These are phyloP conservation scores for Nothophytophthora sp. DNA, from an alignment of 352 stramenopile species.

Conservation along the genomic window DNA sequence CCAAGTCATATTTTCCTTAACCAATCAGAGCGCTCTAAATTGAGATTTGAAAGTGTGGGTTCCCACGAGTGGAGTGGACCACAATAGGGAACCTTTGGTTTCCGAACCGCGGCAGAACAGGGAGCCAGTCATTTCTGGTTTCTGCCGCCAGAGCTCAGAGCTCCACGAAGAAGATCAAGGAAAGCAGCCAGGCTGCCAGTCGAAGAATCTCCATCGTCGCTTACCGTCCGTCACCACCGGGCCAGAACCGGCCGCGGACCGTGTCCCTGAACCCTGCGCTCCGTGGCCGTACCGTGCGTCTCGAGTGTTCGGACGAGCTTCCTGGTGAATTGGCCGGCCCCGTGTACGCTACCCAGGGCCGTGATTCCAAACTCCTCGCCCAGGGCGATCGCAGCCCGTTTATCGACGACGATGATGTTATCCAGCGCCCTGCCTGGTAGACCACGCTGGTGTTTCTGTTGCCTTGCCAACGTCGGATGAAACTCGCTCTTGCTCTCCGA, in stretches of 20 bases:
- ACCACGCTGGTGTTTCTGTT: background rate
- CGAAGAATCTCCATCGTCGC: constrained; percentile 1
- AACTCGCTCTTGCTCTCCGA: background rate
- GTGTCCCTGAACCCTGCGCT: background rate
- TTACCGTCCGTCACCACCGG: background rate
- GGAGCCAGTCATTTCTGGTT: constrained; percentile 9
- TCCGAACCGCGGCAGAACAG: constrained; percentile 11
- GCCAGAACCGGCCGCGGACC: background rate
- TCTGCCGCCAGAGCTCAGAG: constrained; percentile 6
- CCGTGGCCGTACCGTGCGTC: background rate
- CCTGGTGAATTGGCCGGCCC: background rate
- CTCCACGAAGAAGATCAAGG: constrained; percentile 6
- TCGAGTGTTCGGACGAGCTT: constrained; percentile 3
- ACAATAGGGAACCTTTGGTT: no score
- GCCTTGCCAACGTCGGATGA: background rate
- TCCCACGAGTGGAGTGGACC: no score
- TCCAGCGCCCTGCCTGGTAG: constrained; percentile 3
- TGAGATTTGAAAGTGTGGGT: no score
- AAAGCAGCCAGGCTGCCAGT: constrained; percentile 9
- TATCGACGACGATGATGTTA: constrained; percentile 1
- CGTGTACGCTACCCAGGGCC: constrained; percentile 1
- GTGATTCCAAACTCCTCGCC: background rate
- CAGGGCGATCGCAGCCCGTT: background rate
- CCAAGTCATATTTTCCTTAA: no score
- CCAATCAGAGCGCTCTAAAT: no score